Evolutionary conservation across 75 land plant genomes (phyloP).

Genomic region (Gnetum montanum): DNA sequence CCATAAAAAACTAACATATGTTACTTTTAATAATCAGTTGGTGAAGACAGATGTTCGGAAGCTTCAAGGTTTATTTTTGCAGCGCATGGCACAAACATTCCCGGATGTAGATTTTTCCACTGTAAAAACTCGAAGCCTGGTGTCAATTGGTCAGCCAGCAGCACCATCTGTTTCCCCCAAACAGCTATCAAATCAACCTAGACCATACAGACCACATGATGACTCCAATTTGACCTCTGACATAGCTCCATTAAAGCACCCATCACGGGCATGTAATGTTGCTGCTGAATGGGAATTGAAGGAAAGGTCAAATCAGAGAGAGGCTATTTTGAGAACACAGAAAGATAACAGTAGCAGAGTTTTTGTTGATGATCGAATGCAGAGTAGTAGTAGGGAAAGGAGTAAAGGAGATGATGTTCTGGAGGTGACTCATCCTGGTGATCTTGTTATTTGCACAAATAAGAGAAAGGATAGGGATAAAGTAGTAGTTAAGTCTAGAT

Average conservation of each 20-base stretch:
- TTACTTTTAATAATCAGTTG: conserved; percentile 30
- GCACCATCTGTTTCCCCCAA: conserved; percentile 19
- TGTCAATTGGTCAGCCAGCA: conserved; percentile 24
- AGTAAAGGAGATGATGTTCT: conserved; percentile 23
- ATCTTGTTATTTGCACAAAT: conserved; percentile 89
- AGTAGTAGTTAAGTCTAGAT: conserved; percentile 24
- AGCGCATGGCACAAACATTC: conserved; percentile 69
- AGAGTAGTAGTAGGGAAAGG: conserved; percentile 21
- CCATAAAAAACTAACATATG: too few relatives aligned
- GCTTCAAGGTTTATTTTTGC: conserved; percentile 74
- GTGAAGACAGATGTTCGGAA: conserved; percentile 75
- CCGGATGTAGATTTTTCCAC: conserved; percentile 82
- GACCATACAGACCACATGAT: conserved; percentile 14
- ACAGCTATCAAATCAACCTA: conserved; percentile 5
- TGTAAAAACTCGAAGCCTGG: conserved; percentile 38
- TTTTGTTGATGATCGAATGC: conserved; percentile 11
- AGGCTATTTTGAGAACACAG: conserved; percentile 11
- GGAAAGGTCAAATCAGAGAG: conserved; percentile 5
- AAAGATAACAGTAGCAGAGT: conserved; percentile 38
- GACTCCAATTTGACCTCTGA: conserved; percentile 26
- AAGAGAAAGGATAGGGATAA: conserved; percentile 88
- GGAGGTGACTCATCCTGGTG: conserved; percentile 70
- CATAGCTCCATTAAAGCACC: conserved; percentile 8
- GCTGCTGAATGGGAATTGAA: conserved; percentile 12
- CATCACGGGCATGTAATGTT: conserved; percentile 12